Conservation (phyloP, 2,329 filamentous ascomycete species). For the Fusarium clavum region DNA sequence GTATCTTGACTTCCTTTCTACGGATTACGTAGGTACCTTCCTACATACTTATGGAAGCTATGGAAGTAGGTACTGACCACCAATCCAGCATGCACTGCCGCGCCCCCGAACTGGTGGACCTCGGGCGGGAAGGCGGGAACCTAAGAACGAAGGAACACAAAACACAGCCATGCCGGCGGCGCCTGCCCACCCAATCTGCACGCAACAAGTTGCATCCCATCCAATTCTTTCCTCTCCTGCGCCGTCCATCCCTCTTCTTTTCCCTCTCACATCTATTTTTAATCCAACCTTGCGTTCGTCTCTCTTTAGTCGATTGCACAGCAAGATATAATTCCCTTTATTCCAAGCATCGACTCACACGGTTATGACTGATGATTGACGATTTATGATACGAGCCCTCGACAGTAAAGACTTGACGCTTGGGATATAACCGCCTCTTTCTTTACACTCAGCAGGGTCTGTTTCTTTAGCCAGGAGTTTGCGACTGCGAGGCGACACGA, state of each 20-base stretch:
- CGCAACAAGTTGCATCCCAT: slow-evolving; percentile 28
- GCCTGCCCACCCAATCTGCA: slow-evolving; percentile 34
- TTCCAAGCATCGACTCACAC: not conserved
- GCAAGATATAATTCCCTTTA: not conserved
- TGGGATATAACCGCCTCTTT: slow-evolving; percentile 1
- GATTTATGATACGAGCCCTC: slow-evolving; percentile 11
- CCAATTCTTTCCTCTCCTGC: slow-evolving; percentile 15
- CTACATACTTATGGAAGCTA: not conserved
- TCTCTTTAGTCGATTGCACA: not conserved
- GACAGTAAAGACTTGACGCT: not conserved
- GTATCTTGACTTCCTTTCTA: not conserved
- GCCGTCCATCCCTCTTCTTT: slow-evolving; percentile 14
- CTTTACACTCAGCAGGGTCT: not conserved
- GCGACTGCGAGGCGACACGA: not conserved
- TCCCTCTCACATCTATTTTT: slow-evolving; percentile 27
- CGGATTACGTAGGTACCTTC: not conserved
- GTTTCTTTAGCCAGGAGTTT: slow-evolving; percentile 6
- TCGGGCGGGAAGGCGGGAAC: slow-evolving; percentile 17
- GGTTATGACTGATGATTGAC: slow-evolving; percentile 20
- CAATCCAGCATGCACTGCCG: not conserved
- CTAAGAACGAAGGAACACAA: not conserved
- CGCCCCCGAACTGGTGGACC: not conserved
- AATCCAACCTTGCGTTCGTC: slow-evolving; percentile 16
- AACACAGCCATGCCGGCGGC: slow-evolving; percentile 34
- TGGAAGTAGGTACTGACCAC: not conserved